Conservation (phyloP, 164 flowering plant genomes). For the Aristolochia fimbriata region DNA sequence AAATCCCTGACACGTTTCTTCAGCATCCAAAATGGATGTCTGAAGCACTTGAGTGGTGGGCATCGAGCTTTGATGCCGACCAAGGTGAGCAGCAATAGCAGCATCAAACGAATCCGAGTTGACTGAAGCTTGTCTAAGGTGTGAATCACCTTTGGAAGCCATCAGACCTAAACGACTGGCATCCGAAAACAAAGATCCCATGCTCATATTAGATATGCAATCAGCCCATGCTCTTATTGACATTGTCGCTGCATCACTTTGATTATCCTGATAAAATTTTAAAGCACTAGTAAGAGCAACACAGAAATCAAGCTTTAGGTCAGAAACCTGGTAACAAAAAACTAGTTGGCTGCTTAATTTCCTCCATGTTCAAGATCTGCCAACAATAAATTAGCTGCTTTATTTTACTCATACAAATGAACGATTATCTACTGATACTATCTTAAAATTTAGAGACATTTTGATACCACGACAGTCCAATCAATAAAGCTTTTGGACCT, state of each 20-base stretch:
- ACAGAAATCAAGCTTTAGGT: not conserved
- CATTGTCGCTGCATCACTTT: slow-evolving; percentile 21
- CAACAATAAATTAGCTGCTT: not conserved
- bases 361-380: no score
- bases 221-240: slow-evolving; percentile 85
- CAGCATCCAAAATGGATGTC: slow-evolving; percentile 85
- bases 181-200: slow-evolving; percentile 59
- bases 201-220: slow-evolving; percentile 70
- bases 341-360: slow-evolving; percentile 1
- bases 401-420: no score
- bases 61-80: slow-evolving; percentile 30
- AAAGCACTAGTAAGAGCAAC: not conserved
- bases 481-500: no score
- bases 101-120: slow-evolving; percentile 93
- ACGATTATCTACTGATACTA: no score
- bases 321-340: not conserved
- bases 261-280: slow-evolving; percentile 28
- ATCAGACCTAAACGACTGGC: slow-evolving; percentile 14
- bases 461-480: no score
- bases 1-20: slow-evolving; percentile 94
- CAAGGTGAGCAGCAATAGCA: slow-evolving; percentile 87
- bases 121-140: slow-evolving; percentile 51
- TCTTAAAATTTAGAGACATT: no score
- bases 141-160: slow-evolving; percentile 24
- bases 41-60: slow-evolving; percentile 25